phyloP scores from a whole-genome alignment of 768 basidiomycete genomes.

The Exidia glandulosa region DNA sequence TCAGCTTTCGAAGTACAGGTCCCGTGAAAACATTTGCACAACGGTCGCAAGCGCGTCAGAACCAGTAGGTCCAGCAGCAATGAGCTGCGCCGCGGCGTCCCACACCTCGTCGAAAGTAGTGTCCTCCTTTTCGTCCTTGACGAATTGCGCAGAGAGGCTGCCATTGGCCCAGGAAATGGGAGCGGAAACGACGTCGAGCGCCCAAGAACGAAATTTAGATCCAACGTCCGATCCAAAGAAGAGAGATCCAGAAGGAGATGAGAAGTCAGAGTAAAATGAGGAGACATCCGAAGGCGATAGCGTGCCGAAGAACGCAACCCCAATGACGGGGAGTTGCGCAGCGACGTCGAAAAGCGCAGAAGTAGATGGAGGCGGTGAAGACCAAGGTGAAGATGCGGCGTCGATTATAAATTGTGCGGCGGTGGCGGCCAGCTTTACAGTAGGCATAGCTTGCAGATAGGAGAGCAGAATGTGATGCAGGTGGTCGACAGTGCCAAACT shows the following conservation, averaged over 20 bases:
- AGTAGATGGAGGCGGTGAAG: conserved; percentile 30
- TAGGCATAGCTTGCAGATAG: conserved; percentile 42
- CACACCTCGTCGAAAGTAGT: conserved; percentile 42
- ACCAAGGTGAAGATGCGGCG: conserved; percentile 20
- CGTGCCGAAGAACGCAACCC: conserved; percentile 55
- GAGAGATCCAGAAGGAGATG: conserved; percentile 34
- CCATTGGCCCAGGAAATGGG: conserved; percentile 43
- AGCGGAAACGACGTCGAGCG: conserved; percentile 29
- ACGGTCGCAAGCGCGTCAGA: conserved; percentile 1
- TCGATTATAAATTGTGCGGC: conserved; percentile 35
- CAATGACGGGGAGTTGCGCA: conserved; percentile 39
- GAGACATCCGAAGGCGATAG: conserved; percentile 36
- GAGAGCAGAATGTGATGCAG: conserved; percentile 47
- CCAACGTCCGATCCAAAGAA: conserved; percentile 52
- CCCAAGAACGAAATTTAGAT: conserved; percentile 40
- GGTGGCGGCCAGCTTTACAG: conserved; percentile 32
- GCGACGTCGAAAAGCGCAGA: conserved; percentile 31
- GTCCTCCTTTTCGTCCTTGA: conserved; percentile 36
- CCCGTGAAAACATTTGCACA: background rate
- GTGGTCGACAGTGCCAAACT: conserved; percentile 44
- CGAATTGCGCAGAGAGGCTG: conserved; percentile 37
- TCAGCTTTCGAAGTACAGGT: background rate
- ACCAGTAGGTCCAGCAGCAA: conserved; percentile 7
- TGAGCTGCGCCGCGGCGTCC: conserved; percentile 26
- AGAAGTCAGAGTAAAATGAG: conserved; percentile 39